Conservation (phyloP, 2,329 filamentous ascomycete species). For the Fusarium algeriense region DNA sequence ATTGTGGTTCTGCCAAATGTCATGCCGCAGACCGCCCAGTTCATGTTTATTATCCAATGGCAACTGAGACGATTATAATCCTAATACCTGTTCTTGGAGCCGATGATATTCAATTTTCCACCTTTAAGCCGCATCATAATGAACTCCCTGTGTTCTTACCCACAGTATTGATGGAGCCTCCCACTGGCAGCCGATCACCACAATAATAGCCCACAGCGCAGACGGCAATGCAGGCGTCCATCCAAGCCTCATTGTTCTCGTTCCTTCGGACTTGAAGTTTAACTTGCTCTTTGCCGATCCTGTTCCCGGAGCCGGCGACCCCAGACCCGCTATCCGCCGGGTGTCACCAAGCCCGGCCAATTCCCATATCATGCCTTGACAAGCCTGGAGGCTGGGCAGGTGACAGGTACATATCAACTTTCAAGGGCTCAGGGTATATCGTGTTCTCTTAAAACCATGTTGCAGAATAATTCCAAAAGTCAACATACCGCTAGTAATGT, state of each 20-base stretch:
- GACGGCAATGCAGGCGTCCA: neutral
- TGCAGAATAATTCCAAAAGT: too few relatives aligned
- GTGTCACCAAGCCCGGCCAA: conserved; percentile 29
- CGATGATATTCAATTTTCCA: neutral
- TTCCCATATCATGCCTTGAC: conserved; percentile 17
- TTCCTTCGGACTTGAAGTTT: neutral
- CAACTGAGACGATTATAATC: conserved; percentile 34
- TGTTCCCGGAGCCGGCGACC: conserved; percentile 20
- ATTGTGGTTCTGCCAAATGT: conserved; percentile 39
- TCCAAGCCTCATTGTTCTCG: neutral
- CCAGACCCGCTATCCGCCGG: conserved; percentile 28
- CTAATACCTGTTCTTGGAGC: conserved; percentile 18
- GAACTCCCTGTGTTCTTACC: neutral
- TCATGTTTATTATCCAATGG: conserved; percentile 36
- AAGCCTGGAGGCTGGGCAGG: conserved; percentile 16
- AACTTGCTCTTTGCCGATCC: conserved; percentile 7
- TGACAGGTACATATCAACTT: neutral
- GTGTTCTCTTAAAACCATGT: too few relatives aligned
- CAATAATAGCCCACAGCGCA: neutral
- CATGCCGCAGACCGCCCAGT: conserved; percentile 42
- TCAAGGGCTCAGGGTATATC: neutral
- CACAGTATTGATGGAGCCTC: neutral
- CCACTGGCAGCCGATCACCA: conserved; percentile 1
- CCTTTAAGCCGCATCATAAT: conserved; percentile 32
- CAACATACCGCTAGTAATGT: too few relatives aligned